Evolutionary conservation across 495 filamentous ascomycete genomes (phyloP), one percentile per base, ranked within the genome.

Genomic region (Aspergillus avenaceus): DNA sequence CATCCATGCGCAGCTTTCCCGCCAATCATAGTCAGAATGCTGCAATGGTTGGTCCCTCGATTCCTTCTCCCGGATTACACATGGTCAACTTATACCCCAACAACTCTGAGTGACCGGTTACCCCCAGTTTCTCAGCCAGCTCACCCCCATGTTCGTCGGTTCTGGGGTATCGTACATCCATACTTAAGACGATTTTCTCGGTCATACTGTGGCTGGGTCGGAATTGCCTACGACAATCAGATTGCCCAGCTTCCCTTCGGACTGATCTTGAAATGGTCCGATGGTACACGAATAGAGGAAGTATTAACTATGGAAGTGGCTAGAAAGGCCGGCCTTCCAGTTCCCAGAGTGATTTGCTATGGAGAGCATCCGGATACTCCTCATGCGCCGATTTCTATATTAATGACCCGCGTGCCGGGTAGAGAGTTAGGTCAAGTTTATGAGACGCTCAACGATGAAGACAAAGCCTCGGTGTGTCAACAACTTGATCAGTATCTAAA

Each of bases 231-330:
- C 40, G 52, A 64, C 48, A 25, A 40, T 13, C 38, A 58, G 5
- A 62, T 65, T 34, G 36, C 54, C 6, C 56, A 71, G 43, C 45
- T 67, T 5, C 67, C 65, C 0, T 69, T 69, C 36, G 67, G 67
- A 8, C 55, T 65, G 8, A 46, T 70, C 21, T 29, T 70, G 52
- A 74, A 76, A 61, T 72, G 67, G 67, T 63, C 66, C 23, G 64
- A 74, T 53, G 51, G 67, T 19, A 74, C 67, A 13, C 54, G 64
- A 12, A 27, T 71, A 22, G 69, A 73, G 49, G 70, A 76, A 47
- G 70, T 62, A 11, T 38, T 60, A 22, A 54, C 70, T 22, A 76
- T 71, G 63, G 50, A 69, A 54, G 57, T 72, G 34, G 66, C 64
- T 1, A 42, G 59, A 54, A 47, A 56, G 36, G 66, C 69, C 18